Evolutionary conservation across 2,329 filamentous ascomycete genomes (phyloP).

Genomic region (Cercospora nicotianae): DNA sequence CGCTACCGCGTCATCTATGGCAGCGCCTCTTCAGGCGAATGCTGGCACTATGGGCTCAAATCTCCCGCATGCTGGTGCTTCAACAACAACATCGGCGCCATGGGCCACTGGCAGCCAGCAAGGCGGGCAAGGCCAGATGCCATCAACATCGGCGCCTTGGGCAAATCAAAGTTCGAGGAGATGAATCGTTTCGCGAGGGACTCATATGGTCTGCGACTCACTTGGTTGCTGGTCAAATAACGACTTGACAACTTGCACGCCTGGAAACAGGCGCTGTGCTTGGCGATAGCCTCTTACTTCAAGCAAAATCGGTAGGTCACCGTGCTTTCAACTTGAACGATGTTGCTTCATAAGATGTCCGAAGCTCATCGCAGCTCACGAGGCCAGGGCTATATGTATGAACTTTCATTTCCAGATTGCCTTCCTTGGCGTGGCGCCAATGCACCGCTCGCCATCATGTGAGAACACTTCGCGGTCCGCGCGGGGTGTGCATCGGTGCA

Average conservation of each 20-base stretch:
- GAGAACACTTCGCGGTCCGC: not conserved
- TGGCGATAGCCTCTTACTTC: not conserved
- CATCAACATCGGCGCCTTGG: slow-evolving; percentile 8
- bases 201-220: not conserved
- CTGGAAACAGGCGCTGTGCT: not conserved
- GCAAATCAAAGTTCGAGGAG: not conserved
- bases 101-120: not conserved
- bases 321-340: not conserved
- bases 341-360: not conserved
- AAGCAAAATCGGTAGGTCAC: not conserved
- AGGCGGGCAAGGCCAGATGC: not conserved
- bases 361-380: not conserved
- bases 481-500: not conserved
- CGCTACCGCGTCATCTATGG: not conserved
- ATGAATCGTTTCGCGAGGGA: not conserved
- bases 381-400: not conserved
- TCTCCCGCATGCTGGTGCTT: not conserved
- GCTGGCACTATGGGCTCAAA: not conserved
- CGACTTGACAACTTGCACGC: not conserved
- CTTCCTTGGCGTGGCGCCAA: not conserved
- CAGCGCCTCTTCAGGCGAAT: not conserved
- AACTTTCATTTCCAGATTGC: not conserved
- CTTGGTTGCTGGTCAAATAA: not conserved
- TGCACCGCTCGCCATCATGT: not conserved
- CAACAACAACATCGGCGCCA: not conserved